phyloP scores from a whole-genome alignment of 1,284 basidiomycete species.

The Malassezia brasiliensis region DNA sequence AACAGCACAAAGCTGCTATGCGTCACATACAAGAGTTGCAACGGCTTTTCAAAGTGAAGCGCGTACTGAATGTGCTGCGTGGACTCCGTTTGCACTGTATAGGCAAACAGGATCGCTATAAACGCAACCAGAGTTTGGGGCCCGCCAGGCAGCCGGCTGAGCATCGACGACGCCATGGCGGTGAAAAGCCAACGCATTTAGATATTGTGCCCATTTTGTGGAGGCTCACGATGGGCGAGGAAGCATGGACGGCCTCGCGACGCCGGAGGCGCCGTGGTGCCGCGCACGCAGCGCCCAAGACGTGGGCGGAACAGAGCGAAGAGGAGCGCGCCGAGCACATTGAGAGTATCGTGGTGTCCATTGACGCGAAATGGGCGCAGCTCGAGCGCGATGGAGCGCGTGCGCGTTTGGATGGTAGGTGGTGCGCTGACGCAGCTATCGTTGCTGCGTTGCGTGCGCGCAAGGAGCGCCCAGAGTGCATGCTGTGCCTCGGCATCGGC shows the following conservation, averaged over 20 bases:
- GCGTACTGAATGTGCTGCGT: constrained; percentile 44
- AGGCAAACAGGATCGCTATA: constrained; percentile 31
- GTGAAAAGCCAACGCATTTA: neutral
- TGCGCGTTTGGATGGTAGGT: neutral
- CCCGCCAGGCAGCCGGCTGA: constrained; percentile 10
- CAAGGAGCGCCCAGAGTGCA: neutral
- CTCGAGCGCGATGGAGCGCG: neutral
- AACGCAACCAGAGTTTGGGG: constrained; percentile 33
- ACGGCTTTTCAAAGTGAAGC: constrained; percentile 41
- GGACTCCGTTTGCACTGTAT: constrained; percentile 44
- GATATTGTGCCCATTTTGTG: neutral
- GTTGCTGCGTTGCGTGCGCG: neutral
- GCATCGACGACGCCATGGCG: constrained; percentile 3
- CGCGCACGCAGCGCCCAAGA: neutral
- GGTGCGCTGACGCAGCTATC: neutral
- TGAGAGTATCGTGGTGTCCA: neutral
- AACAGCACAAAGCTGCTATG: constrained; percentile 38
- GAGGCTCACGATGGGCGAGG: neutral
- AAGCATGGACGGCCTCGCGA: neutral
- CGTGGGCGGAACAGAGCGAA: neutral
- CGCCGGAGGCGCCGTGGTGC: neutral
- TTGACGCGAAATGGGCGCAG: neutral
- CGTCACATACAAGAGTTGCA: constrained; percentile 39
- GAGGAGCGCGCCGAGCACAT: neutral
- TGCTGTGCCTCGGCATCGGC: constrained; percentile 16